Percentiles rank a stretch among this genome's conserved stretches.
Conservation (phyloP, 208 protist genomes). For the Acanthamoeba polyphaga region DNA sequence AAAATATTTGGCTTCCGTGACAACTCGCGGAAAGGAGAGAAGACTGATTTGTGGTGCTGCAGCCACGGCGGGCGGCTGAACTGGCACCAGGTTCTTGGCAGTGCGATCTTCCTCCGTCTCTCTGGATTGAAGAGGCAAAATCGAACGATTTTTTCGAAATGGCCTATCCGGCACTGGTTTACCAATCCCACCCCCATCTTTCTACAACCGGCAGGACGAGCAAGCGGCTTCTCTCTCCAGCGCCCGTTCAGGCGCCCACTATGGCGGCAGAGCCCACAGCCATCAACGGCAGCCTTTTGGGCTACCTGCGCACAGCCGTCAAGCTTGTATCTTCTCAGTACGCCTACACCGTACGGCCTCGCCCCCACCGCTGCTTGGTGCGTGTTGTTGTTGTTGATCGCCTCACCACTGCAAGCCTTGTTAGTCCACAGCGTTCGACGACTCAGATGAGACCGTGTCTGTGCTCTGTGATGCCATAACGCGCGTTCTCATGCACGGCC, state of each 20-base stretch:
- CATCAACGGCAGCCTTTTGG: not conserved
- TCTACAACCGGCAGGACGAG: not conserved
- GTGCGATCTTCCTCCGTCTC: no score
- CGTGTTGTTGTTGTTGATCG: no score
- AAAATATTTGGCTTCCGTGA: no score
- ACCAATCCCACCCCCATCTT: not conserved
- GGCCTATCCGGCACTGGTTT: not conserved
- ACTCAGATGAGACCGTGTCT: not conserved
- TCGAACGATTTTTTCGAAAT: not conserved
- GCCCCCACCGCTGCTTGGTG: not conserved
- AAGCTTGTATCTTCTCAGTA: conserved; percentile 10
- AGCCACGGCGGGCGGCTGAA: no score
- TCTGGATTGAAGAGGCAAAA: no score
- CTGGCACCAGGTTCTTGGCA: no score
- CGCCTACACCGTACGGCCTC: not conserved
- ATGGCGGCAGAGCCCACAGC: not conserved
- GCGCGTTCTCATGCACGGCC: not conserved
- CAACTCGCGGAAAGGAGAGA: no score
- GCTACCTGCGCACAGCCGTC: conserved; percentile 12
- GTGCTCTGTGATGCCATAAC: not conserved
- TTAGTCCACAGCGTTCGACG: not conserved
- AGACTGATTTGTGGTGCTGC: no score
- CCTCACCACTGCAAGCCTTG: not conserved
- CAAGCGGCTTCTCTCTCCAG: not conserved
- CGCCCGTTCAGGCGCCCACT: not conserved